phyloP scores from a whole-genome alignment of 73 alveolate genomes.

The Paramecium tetraurelia region DNA sequence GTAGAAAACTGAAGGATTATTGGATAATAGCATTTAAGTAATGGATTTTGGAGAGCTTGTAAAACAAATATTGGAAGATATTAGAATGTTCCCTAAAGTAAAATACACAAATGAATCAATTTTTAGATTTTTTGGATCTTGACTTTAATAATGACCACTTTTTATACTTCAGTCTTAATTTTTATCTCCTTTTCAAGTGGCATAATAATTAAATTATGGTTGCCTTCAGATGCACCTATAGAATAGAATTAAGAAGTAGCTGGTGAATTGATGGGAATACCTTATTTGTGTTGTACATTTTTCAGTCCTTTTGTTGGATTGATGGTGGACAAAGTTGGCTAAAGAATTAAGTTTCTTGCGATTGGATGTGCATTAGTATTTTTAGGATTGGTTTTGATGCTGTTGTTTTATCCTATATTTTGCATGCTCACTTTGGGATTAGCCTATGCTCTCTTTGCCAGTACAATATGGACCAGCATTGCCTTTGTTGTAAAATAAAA shows the following conservation, averaged over 20 bases:
- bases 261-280: constrained; percentile 64
- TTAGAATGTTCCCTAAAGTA: constrained; percentile 29
- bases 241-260: constrained; percentile 58
- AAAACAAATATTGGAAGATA: neutral
- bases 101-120: neutral
- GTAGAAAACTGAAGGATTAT: neutral
- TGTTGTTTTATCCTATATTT: constrained; percentile 49
- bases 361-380: constrained; percentile 10
- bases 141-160: constrained; percentile 50
- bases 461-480: constrained; percentile 56
- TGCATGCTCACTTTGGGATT: constrained; percentile 47
- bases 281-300: constrained; percentile 46
- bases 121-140: constrained; percentile 56
- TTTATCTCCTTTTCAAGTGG: constrained; percentile 60
- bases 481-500: constrained; percentile 56
- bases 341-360: constrained; percentile 33
- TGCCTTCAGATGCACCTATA: constrained; percentile 41
- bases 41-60: constrained; percentile 7
- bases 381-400: neutral
- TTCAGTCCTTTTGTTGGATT: constrained; percentile 50
- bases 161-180: constrained; percentile 46
- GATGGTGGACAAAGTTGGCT: constrained; percentile 48
- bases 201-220: constrained; percentile 57
- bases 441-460: constrained; percentile 57
- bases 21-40: constrained; percentile 22